Evolutionary conservation across 1,284 basidiomycete genomes (phyloP), one percentile per base, ranked within the genome.

Genomic region (Neolentinus lepideus): DNA sequence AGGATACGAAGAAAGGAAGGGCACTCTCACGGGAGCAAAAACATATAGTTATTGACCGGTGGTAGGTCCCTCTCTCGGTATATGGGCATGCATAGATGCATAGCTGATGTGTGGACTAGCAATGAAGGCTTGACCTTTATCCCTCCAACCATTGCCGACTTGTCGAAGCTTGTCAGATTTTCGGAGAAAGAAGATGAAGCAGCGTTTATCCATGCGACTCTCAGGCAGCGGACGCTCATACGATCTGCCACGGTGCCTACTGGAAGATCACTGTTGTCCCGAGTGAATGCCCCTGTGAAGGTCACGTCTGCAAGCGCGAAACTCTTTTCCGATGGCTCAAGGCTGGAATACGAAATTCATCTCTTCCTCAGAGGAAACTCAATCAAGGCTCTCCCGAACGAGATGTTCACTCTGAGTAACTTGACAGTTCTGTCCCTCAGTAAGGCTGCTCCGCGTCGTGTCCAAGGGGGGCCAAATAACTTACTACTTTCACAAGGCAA

Each of bases 371-470:
- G 69, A 1, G 62, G 64, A 2, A 85, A 88, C 60, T 59, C 56
- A 6, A 81, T 86, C 35, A 64, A 66, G 0, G 63, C 57, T 12
- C 62, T 88, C 0, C 84, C 85, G 1, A 61, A 64, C 1, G 77
- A 80, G 59, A 63, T 88, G 2, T 83, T 84, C 63, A 63, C 63
- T 11, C 63, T 86, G 46, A 64, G 74, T 2, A 75, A 76, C 48
- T 61, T 87, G 52, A 81, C 78, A 0, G 71, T 84, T 1, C 70
- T 87, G 1, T 78, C 74, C 51, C 65, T 88, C 24, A 73, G 85
- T 88, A 59, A 57, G 81, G 69, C 6, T 26, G 16, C 46, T 57
- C 22, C 33, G 27, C 57, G 31, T 35, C 19, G 14, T 55, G 11
- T 16, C 50, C 25, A 22, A 22, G n/a, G 3, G 33, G 36, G 47